Evolutionary conservation across 2,329 filamentous ascomycete genomes (phyloP).

Genomic region (Hirsutella rhossiliensis): DNA sequence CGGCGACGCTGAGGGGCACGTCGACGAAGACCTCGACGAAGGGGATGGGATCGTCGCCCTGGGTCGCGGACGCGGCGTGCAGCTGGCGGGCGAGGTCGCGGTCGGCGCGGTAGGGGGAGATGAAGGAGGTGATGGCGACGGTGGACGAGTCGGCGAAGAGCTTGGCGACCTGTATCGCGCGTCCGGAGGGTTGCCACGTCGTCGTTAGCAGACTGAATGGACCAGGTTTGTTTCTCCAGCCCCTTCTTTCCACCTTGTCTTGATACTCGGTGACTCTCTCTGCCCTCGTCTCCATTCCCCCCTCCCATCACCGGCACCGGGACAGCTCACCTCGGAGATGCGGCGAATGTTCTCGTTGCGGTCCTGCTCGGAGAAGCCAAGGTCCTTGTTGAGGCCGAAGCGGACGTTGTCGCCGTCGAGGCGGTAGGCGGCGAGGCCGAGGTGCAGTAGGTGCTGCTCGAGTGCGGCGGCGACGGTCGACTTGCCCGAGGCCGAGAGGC

Average conservation of each 20-base stretch:
- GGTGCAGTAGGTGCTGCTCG: slow-evolving; percentile 89
- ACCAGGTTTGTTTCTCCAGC: no score
- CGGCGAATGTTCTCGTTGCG: slow-evolving; percentile 96
- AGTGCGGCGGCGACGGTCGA: slow-evolving; percentile 94
- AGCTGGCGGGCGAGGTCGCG: slow-evolving; percentile 69
- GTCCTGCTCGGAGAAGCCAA: slow-evolving; percentile 87
- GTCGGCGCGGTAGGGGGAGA: slow-evolving; percentile 86
- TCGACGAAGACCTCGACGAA: slow-evolving; percentile 95
- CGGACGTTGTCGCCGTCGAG: slow-evolving; percentile 98
- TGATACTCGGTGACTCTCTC: not conserved
- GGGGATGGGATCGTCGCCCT: slow-evolving; percentile 55
- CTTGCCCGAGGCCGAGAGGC: slow-evolving; percentile 91
- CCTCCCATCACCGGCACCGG: not conserved
- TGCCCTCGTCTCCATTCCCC: not conserved
- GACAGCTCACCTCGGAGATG: slow-evolving; percentile 61
- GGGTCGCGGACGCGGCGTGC: slow-evolving; percentile 49
- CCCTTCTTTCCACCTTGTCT: no score
- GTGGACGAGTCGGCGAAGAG: slow-evolving; percentile 86
- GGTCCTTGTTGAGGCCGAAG: slow-evolving; percentile 94
- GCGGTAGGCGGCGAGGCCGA: slow-evolving; percentile 73
- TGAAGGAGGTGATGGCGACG: slow-evolving; percentile 90
- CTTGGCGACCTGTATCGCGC: slow-evolving; percentile 60
- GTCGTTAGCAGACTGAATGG: not conserved
- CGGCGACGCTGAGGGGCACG: slow-evolving; percentile 80
- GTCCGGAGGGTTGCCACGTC: not conserved